phyloP scores from a whole-genome alignment of 1,284 basidiomycete species.

The Omphalotus olearius region DNA sequence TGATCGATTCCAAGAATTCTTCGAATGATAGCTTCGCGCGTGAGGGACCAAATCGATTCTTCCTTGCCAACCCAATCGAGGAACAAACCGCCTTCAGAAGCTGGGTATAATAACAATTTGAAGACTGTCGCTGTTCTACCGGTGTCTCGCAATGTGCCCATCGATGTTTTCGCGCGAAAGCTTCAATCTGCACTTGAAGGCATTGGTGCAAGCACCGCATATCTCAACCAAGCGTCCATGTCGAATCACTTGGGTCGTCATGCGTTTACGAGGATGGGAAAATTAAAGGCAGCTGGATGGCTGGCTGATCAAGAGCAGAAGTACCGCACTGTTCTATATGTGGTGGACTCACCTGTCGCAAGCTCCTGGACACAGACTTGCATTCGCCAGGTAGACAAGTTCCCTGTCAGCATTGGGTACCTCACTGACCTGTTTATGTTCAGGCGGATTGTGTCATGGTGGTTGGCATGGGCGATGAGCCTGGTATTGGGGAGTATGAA shows the following conservation, averaged over 20 bases:
- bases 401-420: background rate
- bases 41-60: slow-evolving; percentile 77
- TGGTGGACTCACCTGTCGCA: slow-evolving; percentile 88
- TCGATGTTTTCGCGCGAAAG: slow-evolving; percentile 85
- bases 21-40: slow-evolving; percentile 89
- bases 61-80: slow-evolving; percentile 43
- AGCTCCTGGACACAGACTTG: slow-evolving; percentile 98
- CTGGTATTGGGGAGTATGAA: slow-evolving; percentile 88
- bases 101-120: slow-evolving; percentile 84
- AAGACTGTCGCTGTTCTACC: slow-evolving; percentile 91
- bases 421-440: background rate
- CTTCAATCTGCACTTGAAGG: slow-evolving; percentile 85
- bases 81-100: slow-evolving; percentile 42
- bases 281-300: slow-evolving; percentile 92
- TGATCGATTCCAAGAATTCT: slow-evolving; percentile 53
- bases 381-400: slow-evolving; percentile 72
- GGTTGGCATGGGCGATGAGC: slow-evolving; percentile 93
- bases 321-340: slow-evolving; percentile 88
- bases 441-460: slow-evolving; percentile 96
- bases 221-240: slow-evolving; percentile 88
- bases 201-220: slow-evolving; percentile 85
- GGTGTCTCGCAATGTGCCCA: slow-evolving; percentile 76
- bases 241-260: slow-evolving; percentile 88
- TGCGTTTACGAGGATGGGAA: slow-evolving; percentile 92
- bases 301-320: slow-evolving; percentile 93